Conservation (phyloP, 2,329 filamentous ascomycete species). For the Alternaria triticina region DNA sequence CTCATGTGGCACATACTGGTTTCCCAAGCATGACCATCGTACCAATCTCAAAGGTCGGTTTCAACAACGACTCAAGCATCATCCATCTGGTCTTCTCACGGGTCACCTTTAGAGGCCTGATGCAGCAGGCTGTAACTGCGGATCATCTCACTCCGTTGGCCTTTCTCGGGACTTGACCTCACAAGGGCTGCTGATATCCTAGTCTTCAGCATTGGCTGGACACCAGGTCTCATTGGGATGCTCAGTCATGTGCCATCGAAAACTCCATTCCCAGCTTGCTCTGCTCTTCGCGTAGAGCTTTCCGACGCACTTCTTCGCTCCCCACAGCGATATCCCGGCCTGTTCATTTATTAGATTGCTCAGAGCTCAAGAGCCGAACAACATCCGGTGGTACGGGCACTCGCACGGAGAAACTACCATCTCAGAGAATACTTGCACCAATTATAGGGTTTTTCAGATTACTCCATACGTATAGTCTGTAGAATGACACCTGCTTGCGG, state of each 20-base stretch:
- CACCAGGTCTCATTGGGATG: not conserved
- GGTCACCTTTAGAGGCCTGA: not conserved
- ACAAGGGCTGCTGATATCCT: not conserved
- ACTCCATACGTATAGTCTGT: not conserved
- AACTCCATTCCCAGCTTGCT: not conserved
- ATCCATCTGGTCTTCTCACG: not conserved
- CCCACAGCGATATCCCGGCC: not conserved
- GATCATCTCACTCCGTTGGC: not conserved
- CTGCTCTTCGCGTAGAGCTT: not conserved
- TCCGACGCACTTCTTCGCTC: not conserved
- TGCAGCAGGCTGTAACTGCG: not conserved
- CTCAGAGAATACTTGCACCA: constrained; percentile 1
- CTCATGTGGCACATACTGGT: not conserved
- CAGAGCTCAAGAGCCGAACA: constrained; percentile 5
- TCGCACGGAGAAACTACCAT: not conserved
- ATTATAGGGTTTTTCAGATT: not conserved
- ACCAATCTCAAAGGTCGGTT: not conserved
- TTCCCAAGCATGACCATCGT: not conserved
- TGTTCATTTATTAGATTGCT: constrained; percentile 6
- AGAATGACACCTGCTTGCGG: not conserved
- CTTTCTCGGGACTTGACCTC: not conserved
- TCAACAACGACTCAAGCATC: not conserved
- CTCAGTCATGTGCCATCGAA: not conserved
- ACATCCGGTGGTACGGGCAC: not conserved
- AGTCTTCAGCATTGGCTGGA: not conserved